These are phyloP conservation scores for Endocalyx cinctus DNA, from an alignment of 2,329 filamentous ascomycete genomes.

Conservation along the genomic window DNA sequence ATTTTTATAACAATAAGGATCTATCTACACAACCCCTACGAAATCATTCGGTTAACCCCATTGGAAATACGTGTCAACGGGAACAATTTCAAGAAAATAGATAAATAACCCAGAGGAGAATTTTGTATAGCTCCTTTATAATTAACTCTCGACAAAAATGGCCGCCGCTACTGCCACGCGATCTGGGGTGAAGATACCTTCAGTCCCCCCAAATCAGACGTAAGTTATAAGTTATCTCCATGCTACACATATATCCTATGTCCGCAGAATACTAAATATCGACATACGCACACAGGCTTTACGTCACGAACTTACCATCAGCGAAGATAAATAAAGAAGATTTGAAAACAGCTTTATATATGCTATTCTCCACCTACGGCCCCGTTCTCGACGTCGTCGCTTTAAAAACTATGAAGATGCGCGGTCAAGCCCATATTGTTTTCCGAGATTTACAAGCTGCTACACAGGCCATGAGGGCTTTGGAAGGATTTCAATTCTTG, in stretches of 20 bases:
- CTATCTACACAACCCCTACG: too few relatives aligned
- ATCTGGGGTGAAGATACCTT: constrained; percentile 42
- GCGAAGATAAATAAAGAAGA: constrained; percentile 88
- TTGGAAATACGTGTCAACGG: too few relatives aligned
- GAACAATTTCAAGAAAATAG: too few relatives aligned
- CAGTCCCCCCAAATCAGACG: constrained; percentile 70
- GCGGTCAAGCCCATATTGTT: constrained; percentile 90
- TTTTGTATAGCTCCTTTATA: too few relatives aligned
- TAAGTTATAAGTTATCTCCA: constrained; percentile 36
- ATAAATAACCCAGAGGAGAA: too few relatives aligned
- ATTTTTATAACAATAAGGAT: too few relatives aligned
- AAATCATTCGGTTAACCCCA: too few relatives aligned
- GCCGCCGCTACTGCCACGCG: constrained; percentile 25
- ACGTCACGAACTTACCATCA: constrained; percentile 79
- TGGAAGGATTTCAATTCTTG: constrained; percentile 82
- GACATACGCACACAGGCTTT: constrained; percentile 58
- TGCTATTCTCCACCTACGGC: constrained; percentile 90
- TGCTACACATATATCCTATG: constrained; percentile 10
- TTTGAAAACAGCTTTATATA: constrained; percentile 81
- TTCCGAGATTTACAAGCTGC: constrained; percentile 88
- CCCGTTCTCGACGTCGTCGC: constrained; percentile 88
- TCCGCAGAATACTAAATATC: too few relatives aligned
- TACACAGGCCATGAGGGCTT: constrained; percentile 84
- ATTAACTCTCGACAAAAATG: constrained; percentile 24
- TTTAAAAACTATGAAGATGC: constrained; percentile 86